Percentiles rank a stretch among this genome's conserved stretches.
Evolutionary conservation across 164 flowering plant genomes (phyloP).

Genomic region (Chimonanthus praecox): DNA sequence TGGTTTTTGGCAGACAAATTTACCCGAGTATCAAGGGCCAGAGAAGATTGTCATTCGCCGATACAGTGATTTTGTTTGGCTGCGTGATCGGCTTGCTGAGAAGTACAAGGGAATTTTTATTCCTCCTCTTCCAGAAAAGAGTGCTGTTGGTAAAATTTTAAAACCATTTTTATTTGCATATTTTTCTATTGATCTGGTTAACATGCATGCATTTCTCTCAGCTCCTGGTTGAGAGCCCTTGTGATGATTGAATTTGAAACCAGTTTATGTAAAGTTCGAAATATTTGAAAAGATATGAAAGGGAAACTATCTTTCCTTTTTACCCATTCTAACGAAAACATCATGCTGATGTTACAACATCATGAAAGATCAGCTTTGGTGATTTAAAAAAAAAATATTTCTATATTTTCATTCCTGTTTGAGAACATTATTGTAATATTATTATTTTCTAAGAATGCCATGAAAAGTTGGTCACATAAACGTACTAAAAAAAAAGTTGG

Average conservation of each 20-base stretch:
- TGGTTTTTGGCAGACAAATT: constrained; percentile 61
- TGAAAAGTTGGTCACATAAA: background rate
- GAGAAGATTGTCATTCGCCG: constrained; percentile 99
- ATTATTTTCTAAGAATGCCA: background rate
- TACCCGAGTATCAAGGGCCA: constrained; percentile 82
- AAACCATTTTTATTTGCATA: background rate
- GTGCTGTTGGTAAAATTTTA: constrained; percentile 75
- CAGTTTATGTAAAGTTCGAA: no score
- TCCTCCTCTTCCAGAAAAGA: constrained; percentile 98
- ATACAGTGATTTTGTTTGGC: constrained; percentile 95
- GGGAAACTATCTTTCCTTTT: background rate
- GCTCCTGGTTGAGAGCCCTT: background rate
- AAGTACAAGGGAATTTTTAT: constrained; percentile 92
- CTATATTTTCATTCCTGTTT: background rate
- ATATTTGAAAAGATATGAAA: background rate
- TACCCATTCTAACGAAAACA: background rate
- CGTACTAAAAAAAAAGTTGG: no score
- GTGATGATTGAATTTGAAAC: background rate
- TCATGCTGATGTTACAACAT: background rate
- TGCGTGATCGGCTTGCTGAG: constrained; percentile 88
- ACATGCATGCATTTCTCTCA: no score
- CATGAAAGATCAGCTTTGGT: background rate
- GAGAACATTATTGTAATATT: background rate
- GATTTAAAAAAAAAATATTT: background rate
- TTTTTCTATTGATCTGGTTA: no score